Base-by-base conservation (phyloP, 176 grass and related monocot species). In the Tuctoria greenei region DNA sequence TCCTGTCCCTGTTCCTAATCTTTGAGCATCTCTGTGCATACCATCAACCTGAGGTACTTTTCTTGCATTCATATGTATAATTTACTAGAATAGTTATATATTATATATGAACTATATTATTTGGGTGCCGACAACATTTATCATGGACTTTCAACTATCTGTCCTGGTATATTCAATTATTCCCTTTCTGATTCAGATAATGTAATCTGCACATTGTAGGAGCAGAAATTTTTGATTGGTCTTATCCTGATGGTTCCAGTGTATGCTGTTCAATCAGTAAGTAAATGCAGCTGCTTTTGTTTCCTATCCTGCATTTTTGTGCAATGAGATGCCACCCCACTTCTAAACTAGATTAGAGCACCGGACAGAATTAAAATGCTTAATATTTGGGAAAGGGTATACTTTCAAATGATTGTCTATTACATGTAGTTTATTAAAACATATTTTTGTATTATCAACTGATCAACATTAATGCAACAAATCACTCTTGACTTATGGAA, bases 191-290 rank as follows among this genome's bases (percentile, higher is more conserved):
- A 64, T 75, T 82, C 62, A 64, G 50, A 69, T 69, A 38, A 66
- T 75, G 58, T 6, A 37, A 43, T 60, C 57, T 84, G 8, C 74
- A 36, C 41, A 84, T 84, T 91, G 46, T 89, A 94, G 95, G 95
- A 98, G 69, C 95, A 98, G 68, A 98, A 98, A 49, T 98, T 98
- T 76, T 90, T 98, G 89, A 67, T 94, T 66, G 95, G 95, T 86
- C 95, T 98, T 72, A 90, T 98, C 84, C 64, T 98, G 71, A 98
- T 98, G 95, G 95, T 98, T 88, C 95, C 95, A 75, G 79, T 98
- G 68, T 98, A 94, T 82, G 91, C 86, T 82, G 82, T 94, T 90
- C 88, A 93, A 83, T 98, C 95, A 79, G 95, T 98, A 90, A 84
- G 95, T 92, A 69, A 14, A 66, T 14, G 31, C 38, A 67, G 16